phyloP scores from a whole-genome alignment of 768 basidiomycete genomes.

The Pilatotrama ljubarskyi region DNA sequence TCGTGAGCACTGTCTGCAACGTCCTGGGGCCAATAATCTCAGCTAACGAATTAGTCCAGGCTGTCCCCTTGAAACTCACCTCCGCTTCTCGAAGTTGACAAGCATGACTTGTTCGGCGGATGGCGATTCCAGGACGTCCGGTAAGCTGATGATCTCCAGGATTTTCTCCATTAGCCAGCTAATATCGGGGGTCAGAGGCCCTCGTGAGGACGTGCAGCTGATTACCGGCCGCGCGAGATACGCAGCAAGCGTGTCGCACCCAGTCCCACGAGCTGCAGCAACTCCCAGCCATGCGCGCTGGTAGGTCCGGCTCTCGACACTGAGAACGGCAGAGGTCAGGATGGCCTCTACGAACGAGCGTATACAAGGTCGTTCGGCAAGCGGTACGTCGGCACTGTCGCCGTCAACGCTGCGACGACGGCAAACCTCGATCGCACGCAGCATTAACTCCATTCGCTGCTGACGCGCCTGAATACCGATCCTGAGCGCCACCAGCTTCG shows the following conservation, averaged over 20 bases:
- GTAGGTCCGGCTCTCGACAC: slow-evolving; percentile 78
- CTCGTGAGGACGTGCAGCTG: slow-evolving; percentile 45
- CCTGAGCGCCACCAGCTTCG: slow-evolving; percentile 63
- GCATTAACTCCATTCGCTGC: slow-evolving; percentile 67
- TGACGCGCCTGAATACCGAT: slow-evolving; percentile 67
- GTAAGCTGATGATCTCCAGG: slow-evolving; percentile 73
- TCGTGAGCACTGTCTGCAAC: slow-evolving; percentile 62
- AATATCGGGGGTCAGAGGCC: slow-evolving; percentile 68
- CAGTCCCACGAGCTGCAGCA: slow-evolving; percentile 58
- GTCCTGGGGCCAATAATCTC: too few relatives aligned
- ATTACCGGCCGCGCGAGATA: slow-evolving; percentile 54
- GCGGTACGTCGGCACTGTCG: slow-evolving; percentile 34
- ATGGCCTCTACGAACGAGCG: slow-evolving; percentile 83
- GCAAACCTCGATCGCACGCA: slow-evolving; percentile 74
- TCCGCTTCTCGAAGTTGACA: slow-evolving; percentile 81
- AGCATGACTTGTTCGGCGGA: slow-evolving; percentile 57
- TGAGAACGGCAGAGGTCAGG: slow-evolving; percentile 71
- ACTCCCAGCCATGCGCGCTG: slow-evolving; percentile 78
- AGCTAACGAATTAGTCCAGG: too few relatives aligned
- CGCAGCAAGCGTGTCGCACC: slow-evolving; percentile 59
- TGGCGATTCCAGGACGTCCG: slow-evolving; percentile 62
- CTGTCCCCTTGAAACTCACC: slow-evolving; percentile 47
- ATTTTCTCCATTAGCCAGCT: slow-evolving; percentile 84
- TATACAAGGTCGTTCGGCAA: slow-evolving; percentile 60
- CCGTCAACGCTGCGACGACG: slow-evolving; percentile 57